These are phyloP conservation scores for Fistulifera solaris DNA, from an alignment of 108 stramenopile genomes.

Conservation along the genomic window DNA sequence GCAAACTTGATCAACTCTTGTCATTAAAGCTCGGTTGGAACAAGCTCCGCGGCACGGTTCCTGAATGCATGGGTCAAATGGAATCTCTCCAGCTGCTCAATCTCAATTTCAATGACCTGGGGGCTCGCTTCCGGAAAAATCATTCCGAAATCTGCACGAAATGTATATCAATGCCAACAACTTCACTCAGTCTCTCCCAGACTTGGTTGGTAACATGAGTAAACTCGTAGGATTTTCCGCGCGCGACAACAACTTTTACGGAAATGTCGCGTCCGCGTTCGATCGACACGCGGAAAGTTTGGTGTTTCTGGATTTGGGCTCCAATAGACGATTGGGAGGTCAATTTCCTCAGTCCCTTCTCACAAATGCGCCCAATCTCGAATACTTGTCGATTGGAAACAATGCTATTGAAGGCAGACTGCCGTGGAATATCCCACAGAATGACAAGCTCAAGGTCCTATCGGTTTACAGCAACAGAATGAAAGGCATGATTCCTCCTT, in stretches of 20 bases:
- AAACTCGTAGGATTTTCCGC: slow-evolving; percentile 23
- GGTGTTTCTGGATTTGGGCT: slow-evolving; percentile 21
- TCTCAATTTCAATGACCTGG: background rate
- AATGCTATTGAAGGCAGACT: slow-evolving; percentile 17
- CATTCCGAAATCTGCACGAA: slow-evolving; percentile 8
- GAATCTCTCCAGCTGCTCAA: background rate
- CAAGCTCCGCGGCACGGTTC: background rate
- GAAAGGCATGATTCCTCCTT: slow-evolving; percentile 3
- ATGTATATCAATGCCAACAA: slow-evolving; percentile 36
- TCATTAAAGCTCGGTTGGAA: background rate
- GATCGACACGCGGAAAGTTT: slow-evolving; percentile 2
- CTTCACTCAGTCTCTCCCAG: slow-evolving; percentile 18
- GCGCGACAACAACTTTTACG: slow-evolving; percentile 29
- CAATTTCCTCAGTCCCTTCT: slow-evolving; percentile 21
- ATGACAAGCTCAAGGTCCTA: slow-evolving; percentile 13
- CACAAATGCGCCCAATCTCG: slow-evolving; percentile 17
- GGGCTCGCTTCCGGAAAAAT: background rate
- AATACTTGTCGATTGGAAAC: slow-evolving; percentile 25
- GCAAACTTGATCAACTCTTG: background rate
- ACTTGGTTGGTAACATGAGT: slow-evolving; percentile 10
- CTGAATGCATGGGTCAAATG: slow-evolving; percentile 1
- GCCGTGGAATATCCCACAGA: slow-evolving; percentile 6
- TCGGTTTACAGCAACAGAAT: slow-evolving; percentile 16
- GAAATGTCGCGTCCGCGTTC: slow-evolving; percentile 13
- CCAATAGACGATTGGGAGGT: slow-evolving; percentile 23